Percentiles rank a stretch among this genome's conserved stretches.
phyloP scores from a whole-genome alignment of 2,329 filamentous ascomycete species.

The Byssothecium circinans region DNA sequence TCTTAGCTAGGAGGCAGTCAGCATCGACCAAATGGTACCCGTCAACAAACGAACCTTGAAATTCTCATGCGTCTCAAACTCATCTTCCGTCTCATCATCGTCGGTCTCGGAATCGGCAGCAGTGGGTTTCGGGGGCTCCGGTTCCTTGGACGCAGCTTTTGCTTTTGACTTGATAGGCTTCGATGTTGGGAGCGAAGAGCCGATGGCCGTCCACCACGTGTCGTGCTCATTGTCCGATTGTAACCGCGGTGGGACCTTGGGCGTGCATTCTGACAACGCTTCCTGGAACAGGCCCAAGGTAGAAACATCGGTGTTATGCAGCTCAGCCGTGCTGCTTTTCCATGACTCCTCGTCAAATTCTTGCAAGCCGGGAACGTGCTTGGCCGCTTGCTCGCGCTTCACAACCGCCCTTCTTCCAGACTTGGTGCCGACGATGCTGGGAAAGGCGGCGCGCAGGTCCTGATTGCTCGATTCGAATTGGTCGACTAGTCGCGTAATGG shows the following conservation, averaged over 20 bases:
- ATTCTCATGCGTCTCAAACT: slow-evolving; percentile 39
- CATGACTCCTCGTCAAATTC: slow-evolving; percentile 56
- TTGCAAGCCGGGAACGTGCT: slow-evolving; percentile 57
- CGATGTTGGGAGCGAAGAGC: slow-evolving; percentile 11
- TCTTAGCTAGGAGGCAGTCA: slow-evolving; percentile 18
- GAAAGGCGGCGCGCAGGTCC: slow-evolving; percentile 61
- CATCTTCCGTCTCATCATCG: slow-evolving; percentile 40
- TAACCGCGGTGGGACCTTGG: slow-evolving; percentile 28
- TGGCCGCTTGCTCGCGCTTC: slow-evolving; percentile 55
- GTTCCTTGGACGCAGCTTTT: slow-evolving; percentile 4
- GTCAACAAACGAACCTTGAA: slow-evolving; percentile 24
- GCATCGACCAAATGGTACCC: too few species aligned
- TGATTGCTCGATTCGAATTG: slow-evolving; percentile 59
- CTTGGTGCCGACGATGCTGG: slow-evolving; percentile 53
- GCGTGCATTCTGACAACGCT: slow-evolving; percentile 30
- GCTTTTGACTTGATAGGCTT: slow-evolving; percentile 16
- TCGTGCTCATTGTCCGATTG: slow-evolving; percentile 15
- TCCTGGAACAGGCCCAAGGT: slow-evolving; percentile 39
- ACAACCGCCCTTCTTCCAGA: slow-evolving; percentile 47
- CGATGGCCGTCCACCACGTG: slow-evolving; percentile 27
- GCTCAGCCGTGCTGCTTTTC: slow-evolving; percentile 34
- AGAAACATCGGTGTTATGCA: slow-evolving; percentile 26
- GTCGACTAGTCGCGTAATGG: slow-evolving; percentile 60
- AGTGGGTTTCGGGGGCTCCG: slow-evolving; percentile 5
- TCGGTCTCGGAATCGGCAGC: slow-evolving; percentile 15